Conservation (phyloP, 1,139 yeast species). For the Hanseniaspora gamundiae region DNA sequence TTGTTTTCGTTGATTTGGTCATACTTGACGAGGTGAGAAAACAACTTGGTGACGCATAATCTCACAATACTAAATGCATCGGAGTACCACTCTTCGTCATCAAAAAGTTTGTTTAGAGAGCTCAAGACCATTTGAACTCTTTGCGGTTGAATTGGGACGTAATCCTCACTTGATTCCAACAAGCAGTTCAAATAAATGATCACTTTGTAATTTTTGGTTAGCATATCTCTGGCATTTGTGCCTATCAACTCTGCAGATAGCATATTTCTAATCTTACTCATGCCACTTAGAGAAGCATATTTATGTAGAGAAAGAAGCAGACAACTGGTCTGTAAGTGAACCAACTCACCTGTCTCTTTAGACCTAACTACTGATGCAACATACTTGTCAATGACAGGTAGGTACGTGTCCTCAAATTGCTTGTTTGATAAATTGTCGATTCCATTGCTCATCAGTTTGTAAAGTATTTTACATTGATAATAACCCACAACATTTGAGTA, state of each 20-base stretch:
- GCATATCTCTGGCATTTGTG: slow-evolving; percentile 31
- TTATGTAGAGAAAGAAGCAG: slow-evolving; percentile 30
- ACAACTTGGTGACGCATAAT: slow-evolving; percentile 38
- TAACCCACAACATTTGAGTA: slow-evolving; percentile 10
- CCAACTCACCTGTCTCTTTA: slow-evolving; percentile 9
- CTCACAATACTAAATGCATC: slow-evolving; percentile 39
- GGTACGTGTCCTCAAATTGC: slow-evolving; percentile 20
- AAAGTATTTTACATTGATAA: slow-evolving; percentile 21
- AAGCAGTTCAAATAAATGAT: slow-evolving; percentile 41
- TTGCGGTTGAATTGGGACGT: slow-evolving; percentile 40
- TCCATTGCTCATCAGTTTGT: slow-evolving; percentile 19
- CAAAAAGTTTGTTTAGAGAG: slow-evolving; percentile 44
- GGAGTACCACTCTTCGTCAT: slow-evolving; percentile 50
- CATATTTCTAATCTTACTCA: slow-evolving; percentile 46
- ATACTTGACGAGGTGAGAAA: slow-evolving; percentile 22
- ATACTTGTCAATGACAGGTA: slow-evolving; percentile 22
- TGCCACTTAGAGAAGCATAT: slow-evolving; percentile 27
- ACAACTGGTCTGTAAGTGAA: slow-evolving; percentile 30
- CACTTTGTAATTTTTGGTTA: slow-evolving; percentile 33
- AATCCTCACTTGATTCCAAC: slow-evolving; percentile 27
- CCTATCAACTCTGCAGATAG: slow-evolving; percentile 60
- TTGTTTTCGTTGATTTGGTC: slow-evolving; percentile 6
- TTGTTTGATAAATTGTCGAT: slow-evolving; percentile 25
- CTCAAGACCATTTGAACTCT: slow-evolving; percentile 49
- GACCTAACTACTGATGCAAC: slow-evolving; percentile 20